phyloP scores from a whole-genome alignment of 306 rosid species.

The Vigna nakashimae region DNA sequence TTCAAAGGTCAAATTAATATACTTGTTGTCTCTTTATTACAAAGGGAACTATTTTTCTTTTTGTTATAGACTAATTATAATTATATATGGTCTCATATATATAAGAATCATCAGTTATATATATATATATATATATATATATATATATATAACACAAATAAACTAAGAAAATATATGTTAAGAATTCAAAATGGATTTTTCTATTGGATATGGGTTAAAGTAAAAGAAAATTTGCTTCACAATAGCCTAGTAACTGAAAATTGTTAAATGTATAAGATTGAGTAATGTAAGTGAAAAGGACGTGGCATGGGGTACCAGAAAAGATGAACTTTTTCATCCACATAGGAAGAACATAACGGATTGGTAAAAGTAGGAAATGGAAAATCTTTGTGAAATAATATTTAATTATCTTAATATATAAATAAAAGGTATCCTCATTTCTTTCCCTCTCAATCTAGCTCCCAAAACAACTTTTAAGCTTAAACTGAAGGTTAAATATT shows the following conservation, averaged over 20 bases:
- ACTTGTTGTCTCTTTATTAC: slow-evolving; percentile 7
- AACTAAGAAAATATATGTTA: too few relatives aligned
- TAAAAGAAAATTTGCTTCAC: slow-evolving; percentile 30
- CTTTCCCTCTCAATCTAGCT: not conserved
- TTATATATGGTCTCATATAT: too few relatives aligned
- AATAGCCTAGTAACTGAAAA: slow-evolving; percentile 29
- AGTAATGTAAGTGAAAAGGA: slow-evolving; percentile 19
- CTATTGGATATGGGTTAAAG: too few relatives aligned
- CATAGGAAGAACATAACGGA: slow-evolving; percentile 3
- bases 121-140: too few relatives aligned
- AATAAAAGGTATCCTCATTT: not conserved
- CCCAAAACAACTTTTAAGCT: not conserved
- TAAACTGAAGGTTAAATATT: not conserved
- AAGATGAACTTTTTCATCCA: slow-evolving; percentile 16
- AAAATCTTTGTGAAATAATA: not conserved
- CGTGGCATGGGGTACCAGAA: slow-evolving; percentile 39
- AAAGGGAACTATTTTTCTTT: not conserved
- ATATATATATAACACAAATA: too few relatives aligned
- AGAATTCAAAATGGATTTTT: too few relatives aligned
- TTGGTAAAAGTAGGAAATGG: not conserved
- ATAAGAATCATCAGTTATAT: too few relatives aligned
- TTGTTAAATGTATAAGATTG: not conserved
- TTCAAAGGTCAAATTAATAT: slow-evolving; percentile 8
- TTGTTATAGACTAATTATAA: not conserved
- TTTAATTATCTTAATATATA: too few relatives aligned